Evolutionary conservation across 192 early-diverging fungal genomes (phyloP), one percentile per base, ranked within the genome.

Genomic region (Gamsiella multidivaricata): DNA sequence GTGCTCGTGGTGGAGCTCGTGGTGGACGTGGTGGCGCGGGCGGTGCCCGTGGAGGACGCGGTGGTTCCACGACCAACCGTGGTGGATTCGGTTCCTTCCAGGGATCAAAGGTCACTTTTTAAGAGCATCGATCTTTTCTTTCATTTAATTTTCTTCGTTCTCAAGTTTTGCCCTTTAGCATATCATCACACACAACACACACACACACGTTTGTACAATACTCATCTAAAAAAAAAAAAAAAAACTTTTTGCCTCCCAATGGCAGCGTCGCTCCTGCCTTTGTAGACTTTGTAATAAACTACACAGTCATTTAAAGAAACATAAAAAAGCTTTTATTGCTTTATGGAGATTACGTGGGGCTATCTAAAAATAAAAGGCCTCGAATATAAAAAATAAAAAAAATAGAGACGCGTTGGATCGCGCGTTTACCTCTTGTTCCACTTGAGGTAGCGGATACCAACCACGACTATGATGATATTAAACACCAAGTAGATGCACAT

Each of bases 401-500:
- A n/a, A n/a, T n/a, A n/a, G n/a, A n/a, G n/a, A n/a, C n/a, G 15
- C 39, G 9, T 11, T 41, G 50, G 50, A 51, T 26, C 50, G 50
- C 50, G 11, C 50, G 22, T 78, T 34, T 69, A 78, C 12, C 74
- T 66, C 36, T 67, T 53, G 58, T 70, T 66, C 63, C 66, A 66
- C 29, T 78, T 81, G 42, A 85, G 54, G 39, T 76, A 75, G n/a
- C 49, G 50, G 25, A 85, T 17, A 59, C 69, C 78, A 2, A 88
- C 73, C 12, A 83, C 8, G 17, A 87, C 57, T 26, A 78, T 37
- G 20, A 57, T 29, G n/a, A 69, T 51, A 58, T 94, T 93, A 64
- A 92, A 91, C 0, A 42, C 70, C n/a, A 80, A 75, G 62, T 87
- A 92, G 3, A 73, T 80, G 11, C 86, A 64, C 47, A 94, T 53